These are phyloP conservation scores for Nemania diffusa DNA, from an alignment of 2,329 filamentous ascomycete species.

Conservation along the genomic window DNA sequence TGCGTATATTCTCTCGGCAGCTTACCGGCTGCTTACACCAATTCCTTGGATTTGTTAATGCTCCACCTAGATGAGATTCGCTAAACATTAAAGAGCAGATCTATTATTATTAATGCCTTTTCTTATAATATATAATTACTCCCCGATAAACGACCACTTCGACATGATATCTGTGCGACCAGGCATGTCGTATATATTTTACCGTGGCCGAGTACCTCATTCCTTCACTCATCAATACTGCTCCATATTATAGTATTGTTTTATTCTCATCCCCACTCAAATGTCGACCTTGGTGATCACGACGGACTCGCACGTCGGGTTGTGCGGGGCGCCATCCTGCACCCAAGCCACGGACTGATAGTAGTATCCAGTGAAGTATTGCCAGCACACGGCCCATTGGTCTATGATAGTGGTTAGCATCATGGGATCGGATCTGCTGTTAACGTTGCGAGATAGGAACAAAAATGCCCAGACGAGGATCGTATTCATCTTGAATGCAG, in stretches of 20 bases:
- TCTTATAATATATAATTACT: neutral
- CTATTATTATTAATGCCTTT: conserved; percentile 4
- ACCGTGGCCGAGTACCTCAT: neutral
- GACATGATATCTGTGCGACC: conserved; percentile 3
- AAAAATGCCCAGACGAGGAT: neutral
- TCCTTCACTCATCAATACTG: conserved; percentile 25
- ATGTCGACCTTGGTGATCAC: conserved; percentile 44
- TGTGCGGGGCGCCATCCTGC: conserved; percentile 45
- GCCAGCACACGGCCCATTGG: conserved; percentile 52
- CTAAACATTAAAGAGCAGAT: neutral
- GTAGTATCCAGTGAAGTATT: conserved; percentile 49
- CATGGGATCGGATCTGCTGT: neutral
- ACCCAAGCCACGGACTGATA: conserved; percentile 51
- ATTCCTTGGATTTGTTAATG: neutral
- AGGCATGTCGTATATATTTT: neutral
- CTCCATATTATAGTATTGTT: conserved; percentile 5
- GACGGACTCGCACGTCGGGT: conserved; percentile 51
- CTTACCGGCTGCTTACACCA: conserved; percentile 1
- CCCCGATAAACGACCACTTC: conserved; percentile 20
- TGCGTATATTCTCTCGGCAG: neutral
- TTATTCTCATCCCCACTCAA: conserved; percentile 5
- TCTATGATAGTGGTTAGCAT: conserved; percentile 33
- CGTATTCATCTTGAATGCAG: neutral
- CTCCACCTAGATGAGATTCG: neutral
- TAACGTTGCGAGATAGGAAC: neutral